Evolutionary conservation across 257 asterid species (phyloP).

Genomic region (Avicennia marina): DNA sequence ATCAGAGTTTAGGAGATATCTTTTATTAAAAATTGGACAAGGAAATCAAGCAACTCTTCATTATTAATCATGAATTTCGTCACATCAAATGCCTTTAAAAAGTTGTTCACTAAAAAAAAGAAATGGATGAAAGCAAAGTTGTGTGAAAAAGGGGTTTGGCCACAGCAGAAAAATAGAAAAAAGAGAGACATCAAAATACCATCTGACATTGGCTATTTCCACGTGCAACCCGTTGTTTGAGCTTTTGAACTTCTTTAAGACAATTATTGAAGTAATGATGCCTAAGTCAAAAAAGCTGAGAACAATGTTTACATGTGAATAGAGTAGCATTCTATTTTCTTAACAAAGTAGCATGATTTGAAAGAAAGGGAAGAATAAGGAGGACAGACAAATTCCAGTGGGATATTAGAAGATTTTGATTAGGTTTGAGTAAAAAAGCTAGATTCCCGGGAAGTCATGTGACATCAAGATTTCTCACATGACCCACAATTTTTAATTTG

Average conservation of each 20-base stretch:
- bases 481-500: slow-evolving; percentile 17
- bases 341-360: slow-evolving; percentile 10
- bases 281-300: slow-evolving; percentile 34
- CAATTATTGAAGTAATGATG: slow-evolving; percentile 61
- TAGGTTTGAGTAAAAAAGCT: slow-evolving; percentile 16
- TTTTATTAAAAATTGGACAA: slow-evolving; percentile 12
- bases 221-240: slow-evolving; percentile 37
- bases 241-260: slow-evolving; percentile 32
- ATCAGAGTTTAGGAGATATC: too few species aligned
- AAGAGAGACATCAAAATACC: slow-evolving; percentile 13
- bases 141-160: slow-evolving; percentile 18
- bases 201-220: slow-evolving; percentile 34
- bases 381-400: slow-evolving; percentile 20
- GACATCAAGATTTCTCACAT: slow-evolving; percentile 39
- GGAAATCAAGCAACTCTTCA: slow-evolving; percentile 2
- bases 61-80: slow-evolving; percentile 14
- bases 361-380: slow-evolving; percentile 18
- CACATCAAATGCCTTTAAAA: slow-evolving; percentile 16
- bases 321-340: background rate
- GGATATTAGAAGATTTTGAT: slow-evolving; percentile 12
- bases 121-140: slow-evolving; percentile 18
- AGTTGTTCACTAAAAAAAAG: slow-evolving; percentile 9
- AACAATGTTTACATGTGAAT: slow-evolving; percentile 7
- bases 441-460: slow-evolving; percentile 47
- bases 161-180: slow-evolving; percentile 1